Evolutionary conservation across 805 yeast genomes (phyloP).

Genomic region (Starmerella sirachaensis): DNA sequence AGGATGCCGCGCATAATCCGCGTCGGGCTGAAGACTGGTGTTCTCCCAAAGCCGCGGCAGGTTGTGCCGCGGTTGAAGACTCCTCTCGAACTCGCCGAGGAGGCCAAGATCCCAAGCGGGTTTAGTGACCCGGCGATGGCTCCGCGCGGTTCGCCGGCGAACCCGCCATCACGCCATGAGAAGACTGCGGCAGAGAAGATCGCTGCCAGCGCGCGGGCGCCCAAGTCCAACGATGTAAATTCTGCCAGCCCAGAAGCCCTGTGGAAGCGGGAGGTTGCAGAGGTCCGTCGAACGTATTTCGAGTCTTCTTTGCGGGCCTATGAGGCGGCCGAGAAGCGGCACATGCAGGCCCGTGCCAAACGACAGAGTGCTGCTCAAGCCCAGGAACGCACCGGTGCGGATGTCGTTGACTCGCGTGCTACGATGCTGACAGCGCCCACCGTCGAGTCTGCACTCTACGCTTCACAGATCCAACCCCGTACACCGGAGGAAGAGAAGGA

Average conservation of each 20-base stretch:
- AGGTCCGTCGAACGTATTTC: constrained; percentile 60
- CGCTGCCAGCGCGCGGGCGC: constrained; percentile 36
- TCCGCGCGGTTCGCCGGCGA: constrained; percentile 50
- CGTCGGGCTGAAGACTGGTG: constrained; percentile 55
- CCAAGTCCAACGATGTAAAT: constrained; percentile 19
- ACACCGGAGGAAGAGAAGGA: constrained; percentile 55
- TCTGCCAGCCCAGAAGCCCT: constrained; percentile 22
- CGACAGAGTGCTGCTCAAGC: constrained; percentile 29
- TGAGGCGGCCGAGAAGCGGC: constrained; percentile 37
- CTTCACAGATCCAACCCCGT: constrained; percentile 61
- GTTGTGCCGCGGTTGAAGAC: constrained; percentile 48
- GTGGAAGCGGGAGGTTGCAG: constrained; percentile 43
- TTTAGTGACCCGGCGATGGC: constrained; percentile 52
- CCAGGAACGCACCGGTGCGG: constrained; percentile 24
- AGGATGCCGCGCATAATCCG: constrained; percentile 17
- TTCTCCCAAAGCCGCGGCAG: constrained; percentile 65
- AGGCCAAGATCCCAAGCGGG: constrained; percentile 49
- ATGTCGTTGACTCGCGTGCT: constrained; percentile 33
- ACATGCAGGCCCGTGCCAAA: constrained; percentile 29
- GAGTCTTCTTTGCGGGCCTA: constrained; percentile 49
- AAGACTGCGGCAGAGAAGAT: constrained; percentile 49
- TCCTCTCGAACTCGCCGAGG: constrained; percentile 25
- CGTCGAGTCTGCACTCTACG: constrained; percentile 42
- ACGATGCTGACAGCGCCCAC: constrained; percentile 66
- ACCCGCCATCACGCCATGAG: constrained; percentile 37